phyloP scores from a whole-genome alignment of 2,329 filamentous ascomycete species.

The Neoarthrinium moseri region DNA sequence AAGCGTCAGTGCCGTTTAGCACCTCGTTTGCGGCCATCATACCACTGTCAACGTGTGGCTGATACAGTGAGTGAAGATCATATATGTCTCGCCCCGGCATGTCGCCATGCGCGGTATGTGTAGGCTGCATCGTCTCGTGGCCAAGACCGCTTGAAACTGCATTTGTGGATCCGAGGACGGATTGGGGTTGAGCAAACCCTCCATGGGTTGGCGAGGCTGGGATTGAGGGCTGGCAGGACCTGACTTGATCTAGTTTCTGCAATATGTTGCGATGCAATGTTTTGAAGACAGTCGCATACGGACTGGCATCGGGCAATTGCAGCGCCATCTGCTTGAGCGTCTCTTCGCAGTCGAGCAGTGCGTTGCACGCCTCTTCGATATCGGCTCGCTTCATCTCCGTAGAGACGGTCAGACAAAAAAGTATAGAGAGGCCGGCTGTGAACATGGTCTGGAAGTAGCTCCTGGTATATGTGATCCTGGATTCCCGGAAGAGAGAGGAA shows the following conservation, averaged over 20 bases:
- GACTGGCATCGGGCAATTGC: conserved; percentile 23
- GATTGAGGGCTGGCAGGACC: conserved; percentile 3
- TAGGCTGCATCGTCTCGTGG: no score
- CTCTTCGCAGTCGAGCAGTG: conserved; percentile 17
- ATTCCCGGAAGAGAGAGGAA: conserved; percentile 30
- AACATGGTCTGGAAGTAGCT: conserved; percentile 49
- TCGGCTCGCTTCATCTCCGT: conserved; percentile 2
- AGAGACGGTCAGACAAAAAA: conserved; percentile 24
- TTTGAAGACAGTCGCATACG: conserved; percentile 25
- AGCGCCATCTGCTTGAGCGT: conserved; percentile 23
- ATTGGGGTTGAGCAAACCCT: no score
- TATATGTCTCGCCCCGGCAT: no score
- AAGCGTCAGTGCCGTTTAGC: not conserved
- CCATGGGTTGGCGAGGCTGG: no score
- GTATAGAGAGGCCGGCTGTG: conserved; percentile 38
- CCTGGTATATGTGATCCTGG: conserved; percentile 40
- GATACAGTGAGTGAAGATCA: no score
- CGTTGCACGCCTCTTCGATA: conserved; percentile 6
- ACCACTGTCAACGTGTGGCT: no score
- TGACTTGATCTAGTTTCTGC: conserved; percentile 3
- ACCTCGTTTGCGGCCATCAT: no score
- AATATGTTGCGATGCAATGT: conserved; percentile 21
- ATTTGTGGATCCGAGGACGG: no score
- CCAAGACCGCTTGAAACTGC: no score
- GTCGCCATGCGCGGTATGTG: no score